Evolutionary conservation across 1,284 basidiomycete genomes (phyloP).

Genomic region (Cryptococcus sp.): DNA sequence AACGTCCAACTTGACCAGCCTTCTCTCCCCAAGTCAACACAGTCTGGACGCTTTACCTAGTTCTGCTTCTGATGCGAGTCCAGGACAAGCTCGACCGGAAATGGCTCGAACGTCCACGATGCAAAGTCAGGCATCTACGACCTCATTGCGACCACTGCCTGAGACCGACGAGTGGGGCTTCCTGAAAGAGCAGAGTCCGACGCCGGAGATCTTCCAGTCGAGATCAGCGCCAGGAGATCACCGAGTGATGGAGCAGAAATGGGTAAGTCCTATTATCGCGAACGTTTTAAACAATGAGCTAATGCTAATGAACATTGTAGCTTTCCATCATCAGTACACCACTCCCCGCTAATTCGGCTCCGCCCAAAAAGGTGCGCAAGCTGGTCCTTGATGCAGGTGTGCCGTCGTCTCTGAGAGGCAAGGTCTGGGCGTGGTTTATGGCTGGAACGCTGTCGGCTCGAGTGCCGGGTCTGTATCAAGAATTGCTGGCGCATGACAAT

Average conservation of each 20-base stretch:
- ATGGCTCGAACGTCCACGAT: conserved; percentile 9
- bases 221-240: conserved; percentile 35
- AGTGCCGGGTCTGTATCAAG: conserved; percentile 69
- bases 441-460: conserved; percentile 70
- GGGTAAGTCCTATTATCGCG: conserved; percentile 29
- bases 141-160: conserved; percentile 17
- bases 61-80: neutral
- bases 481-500: conserved; percentile 63
- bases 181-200: conserved; percentile 35
- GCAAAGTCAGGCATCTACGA: conserved; percentile 2
- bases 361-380: conserved; percentile 81
- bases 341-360: conserved; percentile 65
- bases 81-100: neutral
- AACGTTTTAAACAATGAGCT: neutral
- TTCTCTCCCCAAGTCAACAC: conserved; percentile 7
- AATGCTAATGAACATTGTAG: conserved; percentile 42
- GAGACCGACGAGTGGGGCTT: conserved; percentile 53
- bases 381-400: conserved; percentile 74
- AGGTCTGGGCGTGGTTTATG: conserved; percentile 76
- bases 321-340: conserved; percentile 65
- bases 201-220: conserved; percentile 43
- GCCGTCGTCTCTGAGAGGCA: conserved; percentile 77
- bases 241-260: conserved; percentile 47
- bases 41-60: conserved; percentile 4
- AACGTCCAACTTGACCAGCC: conserved; percentile 3